phyloP scores from a whole-genome alignment of 345 rosid species.

The Pistacia vera region DNA sequence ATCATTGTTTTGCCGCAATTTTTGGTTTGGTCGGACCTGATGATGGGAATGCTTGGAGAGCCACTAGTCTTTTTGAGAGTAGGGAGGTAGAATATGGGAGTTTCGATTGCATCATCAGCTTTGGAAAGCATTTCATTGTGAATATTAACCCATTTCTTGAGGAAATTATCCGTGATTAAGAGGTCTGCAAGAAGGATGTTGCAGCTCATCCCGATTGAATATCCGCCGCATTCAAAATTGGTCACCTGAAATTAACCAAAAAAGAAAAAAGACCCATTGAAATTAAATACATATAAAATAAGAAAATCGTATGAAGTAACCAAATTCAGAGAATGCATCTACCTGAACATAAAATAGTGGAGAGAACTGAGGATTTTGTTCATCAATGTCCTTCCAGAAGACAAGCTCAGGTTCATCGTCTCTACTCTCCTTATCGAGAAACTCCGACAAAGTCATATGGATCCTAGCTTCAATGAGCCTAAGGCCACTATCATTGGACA shows the following conservation, averaged over 20 bases:
- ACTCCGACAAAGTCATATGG: conserved; percentile 44
- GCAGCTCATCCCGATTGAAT: conserved; percentile 83
- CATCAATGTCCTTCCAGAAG: conserved; percentile 79
- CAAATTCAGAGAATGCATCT: neutral
- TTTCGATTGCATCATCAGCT: conserved; percentile 5
- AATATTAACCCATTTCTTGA: conserved; percentile 56
- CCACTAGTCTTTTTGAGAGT: conserved; percentile 24
- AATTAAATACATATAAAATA: neutral
- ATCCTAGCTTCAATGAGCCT: conserved; percentile 67
- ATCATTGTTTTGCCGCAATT: conserved; percentile 33
- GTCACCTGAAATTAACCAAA: conserved; percentile 54
- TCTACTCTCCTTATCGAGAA: conserved; percentile 43
- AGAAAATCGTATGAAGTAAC: neutral
- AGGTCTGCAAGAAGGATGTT: conserved; percentile 70
- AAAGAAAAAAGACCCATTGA: too few relatives aligned
- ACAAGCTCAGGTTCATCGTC: conserved; percentile 60
- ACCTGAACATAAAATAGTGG: conserved; percentile 84
- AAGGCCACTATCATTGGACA: conserved; percentile 71
- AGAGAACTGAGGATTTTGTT: conserved; percentile 58
- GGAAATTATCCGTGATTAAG: conserved; percentile 42
- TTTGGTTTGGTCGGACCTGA: conserved; percentile 37
- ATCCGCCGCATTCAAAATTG: conserved; percentile 84
- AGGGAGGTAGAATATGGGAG: conserved; percentile 63
- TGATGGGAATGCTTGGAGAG: neutral
- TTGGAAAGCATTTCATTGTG: conserved; percentile 41